Percentiles rank a stretch among this genome's conserved stretches.
phyloP scores from a whole-genome alignment of 2,329 filamentous ascomycete species.

The Botryosphaeria dothidea region DNA sequence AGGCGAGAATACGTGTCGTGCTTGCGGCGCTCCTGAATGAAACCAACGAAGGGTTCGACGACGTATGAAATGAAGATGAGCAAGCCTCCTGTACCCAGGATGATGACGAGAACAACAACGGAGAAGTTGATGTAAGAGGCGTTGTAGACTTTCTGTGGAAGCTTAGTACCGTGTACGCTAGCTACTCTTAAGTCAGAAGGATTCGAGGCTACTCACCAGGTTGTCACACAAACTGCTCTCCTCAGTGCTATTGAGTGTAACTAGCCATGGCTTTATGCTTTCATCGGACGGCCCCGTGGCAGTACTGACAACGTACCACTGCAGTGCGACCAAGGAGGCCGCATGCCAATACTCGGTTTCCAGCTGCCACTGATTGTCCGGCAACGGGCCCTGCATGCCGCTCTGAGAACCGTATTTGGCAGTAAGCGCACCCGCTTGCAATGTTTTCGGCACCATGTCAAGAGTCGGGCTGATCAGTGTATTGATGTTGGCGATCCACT shows the following conservation, averaged over 20 bases:
- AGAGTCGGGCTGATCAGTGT: not conserved
- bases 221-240: not conserved
- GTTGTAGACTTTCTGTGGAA: conserved; percentile 22
- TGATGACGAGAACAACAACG: conserved; percentile 27
- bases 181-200: not conserved
- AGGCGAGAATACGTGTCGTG: conserved; percentile 18
- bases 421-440: not conserved
- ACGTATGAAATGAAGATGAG: conserved; percentile 23
- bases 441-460: not conserved
- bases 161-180: not conserved
- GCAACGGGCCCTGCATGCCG: conserved; percentile 12
- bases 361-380: conserved; percentile 21
- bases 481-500: not conserved
- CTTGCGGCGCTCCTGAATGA: conserved; percentile 16
- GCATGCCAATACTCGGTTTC: conserved; percentile 22
- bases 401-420: conserved; percentile 12
- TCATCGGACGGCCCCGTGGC: not conserved
- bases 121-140: conserved; percentile 23
- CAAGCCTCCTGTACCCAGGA: conserved; percentile 24
- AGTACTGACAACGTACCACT: conserved; percentile 10
- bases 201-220: not conserved
- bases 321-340: conserved; percentile 16
- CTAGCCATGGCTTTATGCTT: not conserved
- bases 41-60: not conserved
- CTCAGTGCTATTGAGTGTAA: not conserved